Conservation (phyloP, 306 rosid species). For the Quillaja saponaria region DNA sequence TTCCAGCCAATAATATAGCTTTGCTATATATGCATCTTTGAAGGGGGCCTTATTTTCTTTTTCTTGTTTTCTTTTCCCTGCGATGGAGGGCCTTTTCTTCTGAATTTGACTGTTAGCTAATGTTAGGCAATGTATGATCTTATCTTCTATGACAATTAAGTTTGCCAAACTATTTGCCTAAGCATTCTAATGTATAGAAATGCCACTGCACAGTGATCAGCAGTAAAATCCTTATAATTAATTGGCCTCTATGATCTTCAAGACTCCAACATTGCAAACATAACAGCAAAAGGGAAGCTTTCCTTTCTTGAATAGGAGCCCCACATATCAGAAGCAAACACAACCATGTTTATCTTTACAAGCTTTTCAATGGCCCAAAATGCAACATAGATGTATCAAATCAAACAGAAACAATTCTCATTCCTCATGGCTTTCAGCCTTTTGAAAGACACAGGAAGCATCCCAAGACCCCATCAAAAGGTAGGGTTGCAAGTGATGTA, state of each 20-base stretch:
- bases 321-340: slow-evolving; percentile 51
- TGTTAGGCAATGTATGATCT: no score
- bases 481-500: slow-evolving; percentile 47
- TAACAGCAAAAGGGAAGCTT: slow-evolving; percentile 34
- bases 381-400: slow-evolving; percentile 63
- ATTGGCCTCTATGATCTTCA: slow-evolving; percentile 21
- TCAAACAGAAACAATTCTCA: slow-evolving; percentile 57
- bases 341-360: slow-evolving; percentile 45
- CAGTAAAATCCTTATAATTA: background rate
- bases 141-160: no score
- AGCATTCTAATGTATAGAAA: no score
- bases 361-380: slow-evolving; percentile 49
- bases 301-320: slow-evolving; percentile 45
- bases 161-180: no score
- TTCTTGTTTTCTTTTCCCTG: no score
- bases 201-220: background rate
- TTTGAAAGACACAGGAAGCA: slow-evolving; percentile 61
- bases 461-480: slow-evolving; percentile 64
- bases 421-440: slow-evolving; percentile 61
- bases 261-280: slow-evolving; percentile 28
- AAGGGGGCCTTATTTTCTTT: no score
- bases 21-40: no score
- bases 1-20: no score
- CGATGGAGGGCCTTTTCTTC: no score
- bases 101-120: no score